Evolutionary conservation across 202 grass and related monocot genomes (phyloP).

Genomic region (Panicum virgatum): DNA sequence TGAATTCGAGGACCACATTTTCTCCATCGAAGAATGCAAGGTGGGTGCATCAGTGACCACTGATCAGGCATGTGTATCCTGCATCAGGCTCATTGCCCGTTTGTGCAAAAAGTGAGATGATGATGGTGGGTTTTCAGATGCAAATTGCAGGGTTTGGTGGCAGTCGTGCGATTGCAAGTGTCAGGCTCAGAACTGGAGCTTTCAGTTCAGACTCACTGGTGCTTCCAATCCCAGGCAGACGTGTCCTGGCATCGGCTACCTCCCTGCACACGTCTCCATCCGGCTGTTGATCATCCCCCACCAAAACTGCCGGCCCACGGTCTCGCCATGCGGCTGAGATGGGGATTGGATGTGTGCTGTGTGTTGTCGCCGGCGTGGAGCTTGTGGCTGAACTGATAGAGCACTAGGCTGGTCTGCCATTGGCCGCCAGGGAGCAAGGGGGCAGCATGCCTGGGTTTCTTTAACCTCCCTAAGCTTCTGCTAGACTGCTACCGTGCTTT

Average conservation of each 20-base stretch:
- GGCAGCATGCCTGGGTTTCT: slow-evolving; percentile 42
- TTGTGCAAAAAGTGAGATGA: neutral
- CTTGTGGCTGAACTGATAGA: slow-evolving; percentile 53
- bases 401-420: slow-evolving; percentile 43
- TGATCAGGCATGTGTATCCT: slow-evolving; percentile 31
- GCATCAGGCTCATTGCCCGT: neutral
- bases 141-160: slow-evolving; percentile 37
- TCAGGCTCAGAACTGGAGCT: slow-evolving; percentile 45
- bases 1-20: neutral
- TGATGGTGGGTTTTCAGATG: slow-evolving; percentile 27
- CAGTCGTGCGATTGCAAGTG: slow-evolving; percentile 26
- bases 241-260: slow-evolving; percentile 25
- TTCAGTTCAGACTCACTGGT: slow-evolving; percentile 21
- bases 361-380: slow-evolving; percentile 47
- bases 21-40: slow-evolving; percentile 8
- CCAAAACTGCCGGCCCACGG: slow-evolving; percentile 33
- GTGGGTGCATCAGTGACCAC: slow-evolving; percentile 33
- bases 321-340: slow-evolving; percentile 2
- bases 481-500: slow-evolving; percentile 29
- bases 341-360: slow-evolving; percentile 32
- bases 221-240: slow-evolving; percentile 36
- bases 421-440: slow-evolving; percentile 32
- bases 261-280: slow-evolving; percentile 46
- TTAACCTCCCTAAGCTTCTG: slow-evolving; percentile 30
- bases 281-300: slow-evolving; percentile 28